phyloP scores from a whole-genome alignment of 768 basidiomycete genomes.

The Auriscalpium orientale region DNA sequence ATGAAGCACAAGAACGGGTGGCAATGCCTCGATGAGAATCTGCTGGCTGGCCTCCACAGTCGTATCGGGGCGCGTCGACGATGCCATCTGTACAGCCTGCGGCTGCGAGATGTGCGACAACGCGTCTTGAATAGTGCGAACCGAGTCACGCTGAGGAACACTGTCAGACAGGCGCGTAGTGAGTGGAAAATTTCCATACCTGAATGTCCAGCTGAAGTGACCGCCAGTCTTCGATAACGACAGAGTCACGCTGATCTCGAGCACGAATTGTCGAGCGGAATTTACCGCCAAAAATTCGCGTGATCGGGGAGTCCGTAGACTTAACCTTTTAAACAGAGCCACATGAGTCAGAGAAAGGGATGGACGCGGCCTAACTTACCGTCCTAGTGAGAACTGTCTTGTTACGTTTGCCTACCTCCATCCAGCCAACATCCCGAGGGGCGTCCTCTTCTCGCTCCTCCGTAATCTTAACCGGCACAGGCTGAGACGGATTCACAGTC shows the following conservation, averaged over 20 bases:
- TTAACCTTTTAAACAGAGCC: slow-evolving; percentile 46
- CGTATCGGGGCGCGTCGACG: slow-evolving; percentile 45
- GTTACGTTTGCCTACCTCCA: slow-evolving; percentile 90
- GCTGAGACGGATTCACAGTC: slow-evolving; percentile 37
- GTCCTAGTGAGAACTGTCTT: slow-evolving; percentile 71
- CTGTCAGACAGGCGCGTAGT: background rate
- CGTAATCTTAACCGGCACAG: slow-evolving; percentile 23
- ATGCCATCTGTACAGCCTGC: slow-evolving; percentile 70
- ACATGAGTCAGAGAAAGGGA: slow-evolving; percentile 1
- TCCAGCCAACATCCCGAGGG: slow-evolving; percentile 67
- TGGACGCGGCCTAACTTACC: slow-evolving; percentile 35
- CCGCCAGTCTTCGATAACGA: slow-evolving; percentile 88
- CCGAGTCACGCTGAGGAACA: slow-evolving; percentile 50
- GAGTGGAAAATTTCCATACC: slow-evolving; percentile 30
- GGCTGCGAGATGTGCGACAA: slow-evolving; percentile 70
- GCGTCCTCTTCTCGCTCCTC: slow-evolving; percentile 40
- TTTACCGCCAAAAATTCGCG: slow-evolving; percentile 89
- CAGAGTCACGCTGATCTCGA: slow-evolving; percentile 79
- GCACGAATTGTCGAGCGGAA: slow-evolving; percentile 78
- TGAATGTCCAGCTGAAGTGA: slow-evolving; percentile 86
- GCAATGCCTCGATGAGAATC: slow-evolving; percentile 73
- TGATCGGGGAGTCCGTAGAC: slow-evolving; percentile 78
- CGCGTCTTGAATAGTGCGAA: slow-evolving; percentile 78
- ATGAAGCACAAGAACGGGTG: slow-evolving; percentile 79
- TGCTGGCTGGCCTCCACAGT: slow-evolving; percentile 66